Evolutionary conservation across 1,284 basidiomycete genomes (phyloP), one percentile per base, ranked within the genome.

Genomic region (Leccinum fuscescens): DNA sequence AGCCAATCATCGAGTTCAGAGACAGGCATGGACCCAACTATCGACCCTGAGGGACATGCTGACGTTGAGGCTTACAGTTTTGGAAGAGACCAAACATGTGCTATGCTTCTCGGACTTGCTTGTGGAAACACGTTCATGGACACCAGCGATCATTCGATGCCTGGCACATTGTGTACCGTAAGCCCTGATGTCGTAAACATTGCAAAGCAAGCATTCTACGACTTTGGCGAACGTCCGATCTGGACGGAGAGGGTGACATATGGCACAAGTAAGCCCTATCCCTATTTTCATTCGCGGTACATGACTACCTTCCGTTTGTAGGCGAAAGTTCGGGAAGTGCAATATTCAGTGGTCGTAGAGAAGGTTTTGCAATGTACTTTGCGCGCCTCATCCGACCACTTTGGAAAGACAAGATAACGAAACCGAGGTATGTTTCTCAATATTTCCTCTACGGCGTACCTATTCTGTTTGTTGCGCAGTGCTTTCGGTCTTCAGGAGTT

Each of bases 321-420:
- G 87, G 82, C 48, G 89, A 90, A 64, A 83, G 80, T 61, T 84
- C 88, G 56, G 90, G 89, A 35, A 88, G 83, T 53, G 84, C 93
- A 20, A 83, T 86, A 54, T 96, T 92, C 74, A 95, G 93, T 67
- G 91, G 93, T 42, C 84, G 94, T 55, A 86, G 95, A 66, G 94
- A 98, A 75, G 96, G 94, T 1, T 80, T 98, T 44, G 91, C 90
- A 0, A 76, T 96, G 35, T 96, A 94, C 72, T 86, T 98, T 67
- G 86, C 93, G 3, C 84, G 96, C 56, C 79, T 96, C 27, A 78
- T 98, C 15, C 80, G 94, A 44, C 91, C 93, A 1, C 82, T 98
- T 62, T 98, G 96, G 96, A 90, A 88, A 67, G 79, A 83, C 57
- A 92, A 88, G 67, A 77, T 98, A 59, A 90, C 88, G 4, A 80